phyloP scores from a whole-genome alignment of 371 early-diverging fungal genomes.

The Batrachochytrium dendrobatidis region DNA sequence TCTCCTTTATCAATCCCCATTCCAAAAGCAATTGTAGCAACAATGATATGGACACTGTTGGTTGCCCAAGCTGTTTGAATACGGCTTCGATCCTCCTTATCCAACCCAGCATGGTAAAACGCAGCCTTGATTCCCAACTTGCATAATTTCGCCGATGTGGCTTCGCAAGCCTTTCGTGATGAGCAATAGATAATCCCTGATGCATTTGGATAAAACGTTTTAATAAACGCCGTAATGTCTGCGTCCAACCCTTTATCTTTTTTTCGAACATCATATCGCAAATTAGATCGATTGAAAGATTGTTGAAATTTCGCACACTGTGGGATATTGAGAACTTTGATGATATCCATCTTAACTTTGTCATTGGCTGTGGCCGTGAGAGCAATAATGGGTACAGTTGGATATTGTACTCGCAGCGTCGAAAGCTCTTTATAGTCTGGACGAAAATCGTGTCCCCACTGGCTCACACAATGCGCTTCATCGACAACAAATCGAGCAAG shows the following conservation, averaged over 20 bases:
- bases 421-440: slow-evolving; percentile 42
- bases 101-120: slow-evolving; percentile 94
- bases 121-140: slow-evolving; percentile 34
- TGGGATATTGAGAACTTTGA: slow-evolving; percentile 51
- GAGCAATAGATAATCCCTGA: slow-evolving; percentile 98
- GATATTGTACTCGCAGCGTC: slow-evolving; percentile 36
- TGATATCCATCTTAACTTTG: slow-evolving; percentile 66
- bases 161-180: slow-evolving; percentile 83
- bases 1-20: slow-evolving; percentile 98
- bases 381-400: slow-evolving; percentile 91
- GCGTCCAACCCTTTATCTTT: slow-evolving; percentile 44
- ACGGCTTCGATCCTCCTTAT: slow-evolving; percentile 71
- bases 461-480: slow-evolving; percentile 96
- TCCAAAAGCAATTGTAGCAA: slow-evolving; percentile 98
- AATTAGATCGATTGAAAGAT: slow-evolving; percentile 86
- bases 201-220: slow-evolving; percentile 52
- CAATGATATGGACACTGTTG: slow-evolving; percentile 79
- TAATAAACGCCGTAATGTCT: slow-evolving; percentile 78
- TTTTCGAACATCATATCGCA: slow-evolving; percentile 65
- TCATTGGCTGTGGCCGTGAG: slow-evolving; percentile 97
- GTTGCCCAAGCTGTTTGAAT: slow-evolving; percentile 87
- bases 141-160: slow-evolving; percentile 60
- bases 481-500: slow-evolving; percentile 93
- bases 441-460: slow-evolving; percentile 97
- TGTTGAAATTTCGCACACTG: slow-evolving; percentile 65